A percentile compares a stretch with the other conserved stretches of the same genome.
Conservation (phyloP, 2,329 filamentous ascomycete genomes). For the Madurella fahalii region DNA sequence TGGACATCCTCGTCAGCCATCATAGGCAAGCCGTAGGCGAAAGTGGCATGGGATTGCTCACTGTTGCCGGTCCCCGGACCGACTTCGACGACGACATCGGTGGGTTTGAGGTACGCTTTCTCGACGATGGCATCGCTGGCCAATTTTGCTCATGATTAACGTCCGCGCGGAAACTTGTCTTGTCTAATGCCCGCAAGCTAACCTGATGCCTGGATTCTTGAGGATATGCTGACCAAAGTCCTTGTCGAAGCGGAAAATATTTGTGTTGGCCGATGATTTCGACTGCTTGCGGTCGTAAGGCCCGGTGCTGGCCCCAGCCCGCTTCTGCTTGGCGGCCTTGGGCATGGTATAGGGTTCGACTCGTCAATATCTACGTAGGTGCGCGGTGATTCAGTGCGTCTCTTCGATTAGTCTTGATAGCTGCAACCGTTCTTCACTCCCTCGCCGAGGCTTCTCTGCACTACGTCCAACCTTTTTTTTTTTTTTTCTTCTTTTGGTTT, state of each 20-base stretch:
- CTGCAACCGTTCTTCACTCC: no score
- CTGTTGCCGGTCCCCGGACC: conserved; percentile 84
- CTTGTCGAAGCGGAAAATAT: conserved; percentile 97
- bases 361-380: no score
- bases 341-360: conserved; percentile 32
- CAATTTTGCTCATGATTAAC: not conserved
- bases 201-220: conserved; percentile 47
- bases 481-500: not conserved
- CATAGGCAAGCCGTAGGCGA: conserved; percentile 36
- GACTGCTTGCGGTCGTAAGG: conserved; percentile 33
- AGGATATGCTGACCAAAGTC: conserved; percentile 84
- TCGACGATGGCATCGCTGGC: conserved; percentile 53
- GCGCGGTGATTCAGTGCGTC: no score
- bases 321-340: conserved; percentile 39
- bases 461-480: no score
- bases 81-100: conserved; percentile 85
- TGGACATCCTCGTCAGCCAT: conserved; percentile 52
- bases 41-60: conserved; percentile 34
- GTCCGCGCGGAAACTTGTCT: no score
- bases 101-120: conserved; percentile 87
- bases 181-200: conserved; percentile 1
- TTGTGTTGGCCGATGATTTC: conserved; percentile 52
- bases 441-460: no score
- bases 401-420: no score
- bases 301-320: conserved; percentile 29